A percentile compares a stretch with the other conserved stretches of the same genome.
phyloP scores from a whole-genome alignment of 1,139 yeast genomes.

The Martiniozyma asiatica region DNA sequence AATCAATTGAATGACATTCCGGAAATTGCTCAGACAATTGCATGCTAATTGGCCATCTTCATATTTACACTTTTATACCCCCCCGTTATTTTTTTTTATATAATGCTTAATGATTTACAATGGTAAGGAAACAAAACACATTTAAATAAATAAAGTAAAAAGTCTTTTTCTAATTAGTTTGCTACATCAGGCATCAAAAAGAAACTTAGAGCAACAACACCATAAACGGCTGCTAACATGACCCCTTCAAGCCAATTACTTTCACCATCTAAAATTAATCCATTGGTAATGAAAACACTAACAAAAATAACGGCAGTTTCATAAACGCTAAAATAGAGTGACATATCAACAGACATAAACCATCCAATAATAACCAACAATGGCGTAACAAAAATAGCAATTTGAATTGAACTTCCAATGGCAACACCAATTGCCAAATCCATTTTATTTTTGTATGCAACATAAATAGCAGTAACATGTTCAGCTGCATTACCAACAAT shows the following conservation, averaged over 20 bases:
- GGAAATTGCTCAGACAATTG: too few relatives aligned
- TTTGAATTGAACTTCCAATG: constrained; percentile 91
- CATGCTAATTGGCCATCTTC: too few relatives aligned
- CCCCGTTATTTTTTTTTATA: too few relatives aligned
- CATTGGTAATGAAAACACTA: constrained; percentile 77
- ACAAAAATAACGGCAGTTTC: constrained; percentile 88
- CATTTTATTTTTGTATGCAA: constrained; percentile 94
- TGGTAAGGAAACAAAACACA: too few relatives aligned
- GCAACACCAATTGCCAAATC: constrained; percentile 96
- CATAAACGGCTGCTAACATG: constrained; percentile 76
- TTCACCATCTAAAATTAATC: constrained; percentile 84
- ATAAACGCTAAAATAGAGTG: constrained; percentile 79
- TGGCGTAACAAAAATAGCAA: constrained; percentile 90
- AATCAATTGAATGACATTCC: too few relatives aligned
- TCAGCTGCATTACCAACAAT: constrained; percentile 98
- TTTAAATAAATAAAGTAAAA: too few relatives aligned
- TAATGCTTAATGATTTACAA: too few relatives aligned
- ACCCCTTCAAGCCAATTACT: constrained; percentile 96
- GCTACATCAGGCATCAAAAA: constrained; percentile 75
- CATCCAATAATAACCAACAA: constrained; percentile 90
- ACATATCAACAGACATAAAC: constrained; percentile 85
- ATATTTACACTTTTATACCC: too few relatives aligned
- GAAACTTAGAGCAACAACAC: constrained; percentile 80
- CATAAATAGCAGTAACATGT: constrained; percentile 91
- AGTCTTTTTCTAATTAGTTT: too few relatives aligned